Base-by-base conservation (phyloP, 1,284 basidiomycete genomes). In the Leccinum griseonigrum region DNA sequence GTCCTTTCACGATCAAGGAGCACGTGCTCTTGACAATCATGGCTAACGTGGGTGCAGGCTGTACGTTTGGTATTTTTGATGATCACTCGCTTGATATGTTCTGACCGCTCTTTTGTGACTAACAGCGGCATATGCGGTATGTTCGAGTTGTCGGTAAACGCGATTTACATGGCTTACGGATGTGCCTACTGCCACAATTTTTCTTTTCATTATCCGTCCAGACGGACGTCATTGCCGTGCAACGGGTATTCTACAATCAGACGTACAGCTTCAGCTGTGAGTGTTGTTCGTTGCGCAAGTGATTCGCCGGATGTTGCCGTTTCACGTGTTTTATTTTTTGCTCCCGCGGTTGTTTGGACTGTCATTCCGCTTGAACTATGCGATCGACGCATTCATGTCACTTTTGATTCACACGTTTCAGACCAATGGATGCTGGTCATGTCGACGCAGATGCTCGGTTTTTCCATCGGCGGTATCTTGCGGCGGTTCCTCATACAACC, bases 381-480 rank as follows among this genome's bases (percentile, higher is more conserved):
- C 85, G 81, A 29, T 16, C 4, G 1, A 57, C 9, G 3, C 14
- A 51, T 51, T 9, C 26, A 51, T 51, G 3, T 51, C 48, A 14
- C 18, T 5, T 46, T 11, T 46, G n/a, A 11, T 46, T 18, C 18
- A 46, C 28, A 9, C 13, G 16, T 26, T 22, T 72, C 83, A 75
- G 78, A 88, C 82, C 85, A 90, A 82, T 86, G 87, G 81, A 81
- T 96, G 72, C 74, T 95, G 51, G 83, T 93, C 16, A 85, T 97
- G 79, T 88, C 92, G 14, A 91, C 92, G 0, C 91, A 96, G 71
- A 77, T 95, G 57, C 88, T 94, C 53, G 95, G 94, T 1, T 94
- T 96, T 73, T 90, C 90, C 2, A 85, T 95, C 29, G 92, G 94
- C 6, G 95, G 95, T 31, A 78, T 92, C 57, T 82, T 85, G 50